These are phyloP conservation scores for Ophiostoma australiae DNA, from an alignment of 2,329 filamentous ascomycete genomes.

Conservation along the genomic window DNA sequence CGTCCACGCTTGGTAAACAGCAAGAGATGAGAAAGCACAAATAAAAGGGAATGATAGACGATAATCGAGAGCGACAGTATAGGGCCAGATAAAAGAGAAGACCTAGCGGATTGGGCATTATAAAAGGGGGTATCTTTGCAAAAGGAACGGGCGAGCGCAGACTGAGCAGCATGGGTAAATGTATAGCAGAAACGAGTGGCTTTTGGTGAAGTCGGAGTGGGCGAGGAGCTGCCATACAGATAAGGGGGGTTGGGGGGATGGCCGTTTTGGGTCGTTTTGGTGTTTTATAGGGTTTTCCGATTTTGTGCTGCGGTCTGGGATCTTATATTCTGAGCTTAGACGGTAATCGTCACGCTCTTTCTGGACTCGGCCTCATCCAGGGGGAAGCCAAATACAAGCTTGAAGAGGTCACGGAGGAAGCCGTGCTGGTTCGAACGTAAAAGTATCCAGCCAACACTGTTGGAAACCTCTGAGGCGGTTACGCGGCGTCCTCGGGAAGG, in stretches of 20 bases:
- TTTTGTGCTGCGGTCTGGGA: not conserved
- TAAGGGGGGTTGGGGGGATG: not conserved
- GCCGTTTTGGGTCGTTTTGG: not conserved
- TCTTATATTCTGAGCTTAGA: constrained; percentile 36
- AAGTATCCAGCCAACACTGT: constrained; percentile 72
- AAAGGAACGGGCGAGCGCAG: not conserved
- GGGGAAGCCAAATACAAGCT: constrained; percentile 77
- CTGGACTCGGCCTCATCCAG: constrained; percentile 69
- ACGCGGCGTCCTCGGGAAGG: constrained; percentile 56
- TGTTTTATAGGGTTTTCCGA: not conserved
- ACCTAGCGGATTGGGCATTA: not conserved
- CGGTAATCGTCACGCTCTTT: constrained; percentile 58
- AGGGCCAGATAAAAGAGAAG: not conserved
- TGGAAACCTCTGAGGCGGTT: constrained; percentile 69
- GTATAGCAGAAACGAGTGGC: constrained; percentile 2
- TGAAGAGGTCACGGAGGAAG: constrained; percentile 78
- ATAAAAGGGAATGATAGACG: not conserved
- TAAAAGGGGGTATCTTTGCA: constrained; percentile 10
- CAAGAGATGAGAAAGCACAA: not conserved
- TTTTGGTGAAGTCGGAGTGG: not conserved
- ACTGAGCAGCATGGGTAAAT: not conserved
- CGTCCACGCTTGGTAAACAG: constrained; percentile 6
- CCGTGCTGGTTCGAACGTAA: constrained; percentile 64
- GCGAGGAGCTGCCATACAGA: not conserved
- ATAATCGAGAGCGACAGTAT: not conserved